phyloP scores from a whole-genome alignment of 2,329 filamentous ascomycete species.

The Pestalotiopsis sp. region DNA sequence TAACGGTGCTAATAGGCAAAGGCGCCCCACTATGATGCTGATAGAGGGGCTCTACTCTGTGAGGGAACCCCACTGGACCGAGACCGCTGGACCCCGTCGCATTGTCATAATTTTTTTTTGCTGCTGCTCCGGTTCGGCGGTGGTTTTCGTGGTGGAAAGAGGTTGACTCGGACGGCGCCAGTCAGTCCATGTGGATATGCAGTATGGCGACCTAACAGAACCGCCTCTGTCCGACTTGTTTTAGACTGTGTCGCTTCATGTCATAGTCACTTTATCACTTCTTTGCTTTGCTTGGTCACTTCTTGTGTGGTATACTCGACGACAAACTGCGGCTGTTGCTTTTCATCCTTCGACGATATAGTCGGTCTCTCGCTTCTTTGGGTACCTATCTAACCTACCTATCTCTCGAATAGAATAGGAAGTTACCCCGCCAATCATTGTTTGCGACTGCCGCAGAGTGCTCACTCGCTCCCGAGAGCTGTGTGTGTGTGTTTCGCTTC shows the following conservation, averaged over 20 bases:
- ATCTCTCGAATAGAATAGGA: background rate
- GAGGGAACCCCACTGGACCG: background rate
- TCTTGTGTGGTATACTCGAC: background rate
- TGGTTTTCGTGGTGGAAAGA: background rate
- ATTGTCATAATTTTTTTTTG: conserved; percentile 12
- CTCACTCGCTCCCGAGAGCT: background rate
- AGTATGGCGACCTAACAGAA: conserved; percentile 3
- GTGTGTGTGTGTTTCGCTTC: background rate
- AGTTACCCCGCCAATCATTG: background rate
- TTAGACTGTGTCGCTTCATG: background rate
- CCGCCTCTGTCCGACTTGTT: background rate
- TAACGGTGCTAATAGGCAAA: background rate
- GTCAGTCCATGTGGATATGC: background rate
- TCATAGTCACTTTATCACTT: background rate
- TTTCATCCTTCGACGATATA: background rate
- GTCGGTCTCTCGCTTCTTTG: background rate
- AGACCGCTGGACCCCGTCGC: background rate
- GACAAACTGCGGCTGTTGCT: background rate
- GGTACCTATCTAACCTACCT: background rate
- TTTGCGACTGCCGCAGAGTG: background rate
- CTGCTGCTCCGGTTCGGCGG: conserved; percentile 9
- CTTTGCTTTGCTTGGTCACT: background rate
- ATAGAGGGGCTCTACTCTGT: background rate
- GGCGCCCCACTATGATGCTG: conserved; percentile 9
- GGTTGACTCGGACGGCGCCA: background rate